phyloP scores from a whole-genome alignment of 2,329 filamentous ascomycete genomes.

The Exophiala lecanii-corni region DNA sequence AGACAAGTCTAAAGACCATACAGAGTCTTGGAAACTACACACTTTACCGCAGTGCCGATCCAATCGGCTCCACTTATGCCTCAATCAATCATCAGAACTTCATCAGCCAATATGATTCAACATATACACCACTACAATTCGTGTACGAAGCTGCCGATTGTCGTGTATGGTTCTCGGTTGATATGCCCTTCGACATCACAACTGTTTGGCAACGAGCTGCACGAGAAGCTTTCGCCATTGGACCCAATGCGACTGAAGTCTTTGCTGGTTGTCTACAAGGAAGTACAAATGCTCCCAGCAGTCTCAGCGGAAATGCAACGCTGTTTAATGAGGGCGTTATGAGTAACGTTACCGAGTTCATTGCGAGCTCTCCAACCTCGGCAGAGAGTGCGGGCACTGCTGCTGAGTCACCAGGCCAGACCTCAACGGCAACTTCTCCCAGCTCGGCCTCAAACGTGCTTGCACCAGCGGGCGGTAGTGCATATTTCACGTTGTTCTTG shows the following conservation, averaged over 20 bases:
- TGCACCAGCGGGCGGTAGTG: no score
- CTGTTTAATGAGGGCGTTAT: conserved; percentile 10
- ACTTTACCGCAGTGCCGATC: not conserved
- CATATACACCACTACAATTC: conserved; percentile 52
- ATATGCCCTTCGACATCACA: conserved; percentile 3
- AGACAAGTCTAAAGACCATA: not conserved
- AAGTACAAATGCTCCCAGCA: conserved; percentile 12
- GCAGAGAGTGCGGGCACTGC: no score
- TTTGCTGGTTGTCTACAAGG: conserved; percentile 10
- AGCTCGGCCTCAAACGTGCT: no score
- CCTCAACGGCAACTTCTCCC: no score
- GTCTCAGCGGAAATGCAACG: conserved; percentile 18
- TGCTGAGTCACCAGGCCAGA: no score
- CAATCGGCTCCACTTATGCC: not conserved
- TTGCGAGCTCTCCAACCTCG: not conserved
- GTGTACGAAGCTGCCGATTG: conserved; percentile 58
- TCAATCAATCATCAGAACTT: conserved; percentile 41
- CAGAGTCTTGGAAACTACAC: not conserved
- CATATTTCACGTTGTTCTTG: no score
- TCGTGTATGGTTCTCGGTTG: conserved; percentile 29
- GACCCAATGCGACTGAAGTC: conserved; percentile 3
- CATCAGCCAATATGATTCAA: conserved; percentile 39
- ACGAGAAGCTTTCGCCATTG: conserved; percentile 12
- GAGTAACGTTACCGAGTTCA: conserved; percentile 15
- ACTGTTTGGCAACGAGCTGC: conserved; percentile 11